Conservation (phyloP, 345 rosid species). For the Eucalyptus marginata region DNA sequence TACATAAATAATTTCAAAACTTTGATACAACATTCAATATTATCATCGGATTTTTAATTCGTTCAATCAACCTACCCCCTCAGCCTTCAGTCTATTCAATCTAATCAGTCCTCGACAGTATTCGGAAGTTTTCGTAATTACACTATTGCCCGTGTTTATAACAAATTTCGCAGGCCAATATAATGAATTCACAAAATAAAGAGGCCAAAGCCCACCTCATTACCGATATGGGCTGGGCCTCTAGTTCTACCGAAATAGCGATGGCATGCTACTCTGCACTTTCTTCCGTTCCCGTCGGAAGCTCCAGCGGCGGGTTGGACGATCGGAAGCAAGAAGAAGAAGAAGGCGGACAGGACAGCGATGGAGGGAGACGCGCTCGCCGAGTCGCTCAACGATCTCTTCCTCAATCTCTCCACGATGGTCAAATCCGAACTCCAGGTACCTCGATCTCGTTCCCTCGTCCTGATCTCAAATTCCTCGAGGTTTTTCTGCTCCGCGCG, state of each 20-base stretch:
- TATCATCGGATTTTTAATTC: too few relatives aligned
- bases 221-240: not conserved
- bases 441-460: not conserved
- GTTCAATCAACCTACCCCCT: not conserved
- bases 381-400: constrained; percentile 52
- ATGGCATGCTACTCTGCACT: too few relatives aligned
- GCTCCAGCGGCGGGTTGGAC: not conserved
- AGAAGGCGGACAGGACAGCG: not conserved
- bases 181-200: too few relatives aligned
- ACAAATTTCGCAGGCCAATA: not conserved
- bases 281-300: not conserved
- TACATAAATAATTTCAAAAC: too few relatives aligned
- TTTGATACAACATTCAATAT: not conserved
- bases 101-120: not conserved
- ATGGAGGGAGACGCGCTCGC: constrained; percentile 44
- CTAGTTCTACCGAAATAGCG: not conserved
- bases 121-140: not conserved
- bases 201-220: not conserved
- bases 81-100: not conserved
- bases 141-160: not conserved
- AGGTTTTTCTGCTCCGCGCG: not conserved
- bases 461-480: not conserved
- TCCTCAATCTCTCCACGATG: constrained; percentile 59
- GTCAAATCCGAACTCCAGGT: constrained; percentile 82
- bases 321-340: not conserved